Conservation (phyloP, 2,329 filamentous ascomycete species). For the Trichoderma arundinaceum region DNA sequence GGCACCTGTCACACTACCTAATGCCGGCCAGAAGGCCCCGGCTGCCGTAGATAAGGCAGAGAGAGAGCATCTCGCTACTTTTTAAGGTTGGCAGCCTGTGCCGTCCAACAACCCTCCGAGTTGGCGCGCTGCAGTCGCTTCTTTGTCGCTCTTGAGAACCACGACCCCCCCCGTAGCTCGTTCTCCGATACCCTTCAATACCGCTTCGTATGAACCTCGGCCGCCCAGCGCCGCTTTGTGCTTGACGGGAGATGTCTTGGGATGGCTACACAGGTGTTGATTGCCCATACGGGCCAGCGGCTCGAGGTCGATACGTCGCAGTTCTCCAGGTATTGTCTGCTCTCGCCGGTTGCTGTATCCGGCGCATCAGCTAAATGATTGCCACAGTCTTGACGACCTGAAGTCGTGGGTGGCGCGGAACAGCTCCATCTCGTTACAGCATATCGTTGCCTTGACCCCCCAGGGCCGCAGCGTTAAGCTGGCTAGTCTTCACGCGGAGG, state of each 20-base stretch:
- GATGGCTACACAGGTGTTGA: constrained; percentile 89
- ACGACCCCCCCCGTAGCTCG: neutral
- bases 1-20: constrained; percentile 42
- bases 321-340: constrained; percentile 68
- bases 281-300: constrained; percentile 90
- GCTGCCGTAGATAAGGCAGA: constrained; percentile 17
- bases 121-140: neutral
- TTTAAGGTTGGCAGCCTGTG: constrained; percentile 18
- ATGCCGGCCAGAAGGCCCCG: constrained; percentile 1
- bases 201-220: constrained; percentile 30
- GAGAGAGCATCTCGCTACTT: constrained; percentile 11
- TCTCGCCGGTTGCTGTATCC: constrained; percentile 28
- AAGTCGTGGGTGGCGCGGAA: constrained; percentile 79
- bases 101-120: neutral
- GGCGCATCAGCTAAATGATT: constrained; percentile 13
- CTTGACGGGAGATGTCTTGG: constrained; percentile 58
- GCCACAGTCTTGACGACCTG: constrained; percentile 77
- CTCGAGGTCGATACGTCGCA: constrained; percentile 77
- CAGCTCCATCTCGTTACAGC: constrained; percentile 73
- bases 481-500: constrained; percentile 80
- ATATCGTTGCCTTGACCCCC: constrained; percentile 85
- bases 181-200: neutral
- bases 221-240: constrained; percentile 40
- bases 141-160: neutral
- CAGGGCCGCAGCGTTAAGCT: constrained; percentile 84